Percentiles rank a stretch among this genome's conserved stretches.
phyloP scores from a whole-genome alignment of 192 early-diverging fungal species.

The Geosiphon pyriformis region DNA sequence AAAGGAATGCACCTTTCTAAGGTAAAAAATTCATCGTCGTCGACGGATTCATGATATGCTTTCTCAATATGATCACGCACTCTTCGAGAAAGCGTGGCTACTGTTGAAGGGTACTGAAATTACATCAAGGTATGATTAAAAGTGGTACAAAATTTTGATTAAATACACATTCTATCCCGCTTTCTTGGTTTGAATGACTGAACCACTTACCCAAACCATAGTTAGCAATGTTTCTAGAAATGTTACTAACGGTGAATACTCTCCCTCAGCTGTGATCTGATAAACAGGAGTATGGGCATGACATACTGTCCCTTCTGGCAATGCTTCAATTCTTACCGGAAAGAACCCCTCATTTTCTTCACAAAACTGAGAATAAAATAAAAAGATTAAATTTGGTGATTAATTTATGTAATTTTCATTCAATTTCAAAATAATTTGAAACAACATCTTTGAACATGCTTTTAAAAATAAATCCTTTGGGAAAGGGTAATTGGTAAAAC shows the following conservation, averaged over 20 bases:
- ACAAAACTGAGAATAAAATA: constrained; percentile 66
- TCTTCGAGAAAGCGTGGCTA: constrained; percentile 75
- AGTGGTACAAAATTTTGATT: no score
- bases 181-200: neutral
- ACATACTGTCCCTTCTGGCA: constrained; percentile 75
- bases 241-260: constrained; percentile 72
- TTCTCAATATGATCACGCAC: constrained; percentile 54
- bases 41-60: constrained; percentile 62
- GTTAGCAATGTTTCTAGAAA: constrained; percentile 79
- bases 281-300: constrained; percentile 79
- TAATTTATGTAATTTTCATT: no score
- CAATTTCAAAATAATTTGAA: neutral
- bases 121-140: no score
- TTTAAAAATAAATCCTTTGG: constrained; percentile 72
- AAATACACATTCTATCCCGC: no score
- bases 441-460: constrained; percentile 29
- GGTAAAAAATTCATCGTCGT: constrained; percentile 47
- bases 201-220: constrained; percentile 64
- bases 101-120: constrained; percentile 85
- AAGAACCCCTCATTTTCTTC: constrained; percentile 78
- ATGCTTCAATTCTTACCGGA: constrained; percentile 73
- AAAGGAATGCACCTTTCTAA: constrained; percentile 41
- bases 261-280: constrained; percentile 69
- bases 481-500: constrained; percentile 62
- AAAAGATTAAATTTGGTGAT: no score